phyloP scores from a whole-genome alignment of 2,329 filamentous ascomycete species.

The Talaromyces sp. region DNA sequence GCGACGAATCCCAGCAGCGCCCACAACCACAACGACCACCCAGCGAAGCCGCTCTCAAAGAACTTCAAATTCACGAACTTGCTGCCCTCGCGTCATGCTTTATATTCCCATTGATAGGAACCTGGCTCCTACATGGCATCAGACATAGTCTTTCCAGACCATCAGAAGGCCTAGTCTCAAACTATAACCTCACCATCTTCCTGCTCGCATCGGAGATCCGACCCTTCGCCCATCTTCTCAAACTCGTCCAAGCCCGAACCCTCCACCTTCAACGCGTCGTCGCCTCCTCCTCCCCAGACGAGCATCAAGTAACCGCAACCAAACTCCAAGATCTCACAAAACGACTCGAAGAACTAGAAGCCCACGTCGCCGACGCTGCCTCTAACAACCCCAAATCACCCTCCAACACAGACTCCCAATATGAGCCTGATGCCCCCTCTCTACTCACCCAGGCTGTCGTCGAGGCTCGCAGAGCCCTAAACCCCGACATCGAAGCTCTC shows the following conservation, averaged over 20 bases:
- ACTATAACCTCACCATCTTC: conserved; percentile 92
- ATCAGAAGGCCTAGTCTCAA: conserved; percentile 83
- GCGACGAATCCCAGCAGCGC: conserved; percentile 5
- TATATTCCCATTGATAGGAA: conserved; percentile 73
- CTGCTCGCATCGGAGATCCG: conserved; percentile 83
- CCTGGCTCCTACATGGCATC: conserved; percentile 80
- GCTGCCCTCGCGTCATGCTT: conserved; percentile 79
- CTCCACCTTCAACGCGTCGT: conserved; percentile 79
- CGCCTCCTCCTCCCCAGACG: conserved; percentile 33
- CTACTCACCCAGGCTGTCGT: conserved; percentile 38
- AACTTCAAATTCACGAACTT: conserved; percentile 75
- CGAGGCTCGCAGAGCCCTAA: conserved; percentile 67
- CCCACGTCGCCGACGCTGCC: conserved; percentile 50
- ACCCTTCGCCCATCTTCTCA: conserved; percentile 78
- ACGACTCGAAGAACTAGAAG: conserved; percentile 72
- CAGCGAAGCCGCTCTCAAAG: conserved; percentile 50
- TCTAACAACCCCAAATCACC: conserved; percentile 26
- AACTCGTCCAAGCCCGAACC: conserved; percentile 76
- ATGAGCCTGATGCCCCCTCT: conserved; percentile 46
- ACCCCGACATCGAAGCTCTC: conserved; percentile 83
- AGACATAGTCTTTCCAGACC: conserved; percentile 78
- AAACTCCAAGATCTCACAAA: conserved; percentile 60
- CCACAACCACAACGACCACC: conserved; percentile 12
- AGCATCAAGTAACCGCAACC: conserved; percentile 27
- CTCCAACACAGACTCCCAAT: conserved; percentile 25